Conservation (phyloP, 495 filamentous ascomycete species). For the Evernia prunastri region DNA sequence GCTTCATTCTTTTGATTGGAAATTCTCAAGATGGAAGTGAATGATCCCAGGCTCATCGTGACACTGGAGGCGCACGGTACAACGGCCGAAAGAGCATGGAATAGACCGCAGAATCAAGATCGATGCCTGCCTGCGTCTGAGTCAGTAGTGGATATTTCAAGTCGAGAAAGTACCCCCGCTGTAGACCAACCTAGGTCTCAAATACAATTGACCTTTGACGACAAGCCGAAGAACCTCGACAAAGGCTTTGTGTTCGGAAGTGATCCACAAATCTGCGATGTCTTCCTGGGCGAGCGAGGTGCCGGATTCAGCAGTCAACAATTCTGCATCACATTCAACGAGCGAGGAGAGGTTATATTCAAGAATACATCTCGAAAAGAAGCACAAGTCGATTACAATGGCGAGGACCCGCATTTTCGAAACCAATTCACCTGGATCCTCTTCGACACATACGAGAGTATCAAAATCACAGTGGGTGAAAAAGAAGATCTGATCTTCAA, state of each 20-base stretch:
- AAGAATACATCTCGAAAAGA: too few species aligned
- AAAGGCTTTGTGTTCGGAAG: too few species aligned
- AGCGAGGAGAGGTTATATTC: too few species aligned
- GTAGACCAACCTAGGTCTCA: too few species aligned
- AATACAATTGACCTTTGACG: too few species aligned
- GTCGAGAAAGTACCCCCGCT: too few species aligned
- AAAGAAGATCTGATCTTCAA: slow-evolving; percentile 15
- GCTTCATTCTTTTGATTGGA: background rate
- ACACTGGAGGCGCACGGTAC: background rate
- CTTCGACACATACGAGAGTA: slow-evolving; percentile 13
- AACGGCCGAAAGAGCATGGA: slow-evolving; percentile 10
- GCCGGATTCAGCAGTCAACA: too few species aligned
- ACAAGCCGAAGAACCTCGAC: too few species aligned
- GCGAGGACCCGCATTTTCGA: slow-evolving; percentile 7
- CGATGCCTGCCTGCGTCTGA: slow-evolving; percentile 5
- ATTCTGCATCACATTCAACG: too few species aligned
- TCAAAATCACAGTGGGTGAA: slow-evolving; percentile 1
- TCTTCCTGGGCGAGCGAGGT: too few species aligned
- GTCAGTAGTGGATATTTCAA: background rate
- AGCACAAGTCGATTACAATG: slow-evolving; percentile 16
- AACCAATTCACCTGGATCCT: slow-evolving; percentile 19
- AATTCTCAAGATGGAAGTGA: background rate
- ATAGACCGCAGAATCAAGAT: slow-evolving; percentile 10
- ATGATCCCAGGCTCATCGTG: slow-evolving; percentile 1
- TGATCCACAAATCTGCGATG: too few species aligned